Conservation (phyloP, 208 protist species). For the Trichomonas gallinae region DNA sequence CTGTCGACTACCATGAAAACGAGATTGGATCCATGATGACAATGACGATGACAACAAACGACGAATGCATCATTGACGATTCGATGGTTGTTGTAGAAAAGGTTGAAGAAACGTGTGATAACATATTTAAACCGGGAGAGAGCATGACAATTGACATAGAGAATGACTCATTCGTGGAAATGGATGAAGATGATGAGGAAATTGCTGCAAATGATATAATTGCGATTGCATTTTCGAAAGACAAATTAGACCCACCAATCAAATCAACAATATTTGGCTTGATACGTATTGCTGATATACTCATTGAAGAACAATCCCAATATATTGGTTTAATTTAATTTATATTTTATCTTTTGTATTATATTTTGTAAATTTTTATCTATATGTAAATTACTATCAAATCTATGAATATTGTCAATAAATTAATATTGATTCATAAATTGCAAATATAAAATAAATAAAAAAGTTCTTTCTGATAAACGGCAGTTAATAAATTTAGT, state of each 20-base stretch:
- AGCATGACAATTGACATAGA: neutral
- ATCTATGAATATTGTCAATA: too few species aligned
- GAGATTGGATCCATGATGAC: neutral
- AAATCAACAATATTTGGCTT: neutral
- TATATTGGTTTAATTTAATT: neutral
- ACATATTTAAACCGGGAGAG: neutral
- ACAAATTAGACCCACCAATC: neutral
- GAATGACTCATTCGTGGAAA: neutral
- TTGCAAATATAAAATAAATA: too few species aligned
- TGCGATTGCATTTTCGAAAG: neutral
- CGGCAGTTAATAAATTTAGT: too few species aligned
- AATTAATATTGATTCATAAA: too few species aligned
- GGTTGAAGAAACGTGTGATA: neutral
- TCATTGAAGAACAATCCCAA: neutral
- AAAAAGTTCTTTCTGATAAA: too few species aligned
- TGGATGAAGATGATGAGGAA: neutral
- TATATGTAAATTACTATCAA: too few species aligned
- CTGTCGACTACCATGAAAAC: neutral
- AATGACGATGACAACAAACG: neutral
- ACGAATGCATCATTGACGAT: neutral
- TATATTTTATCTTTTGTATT: neutral
- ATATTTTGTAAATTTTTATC: neutral
- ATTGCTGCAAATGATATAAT: neutral
- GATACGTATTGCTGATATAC: neutral
- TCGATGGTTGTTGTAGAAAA: neutral